Evolutionary conservation across 2,329 filamentous ascomycete genomes (phyloP).

Genomic region (Exophiala dermatitidis): DNA sequence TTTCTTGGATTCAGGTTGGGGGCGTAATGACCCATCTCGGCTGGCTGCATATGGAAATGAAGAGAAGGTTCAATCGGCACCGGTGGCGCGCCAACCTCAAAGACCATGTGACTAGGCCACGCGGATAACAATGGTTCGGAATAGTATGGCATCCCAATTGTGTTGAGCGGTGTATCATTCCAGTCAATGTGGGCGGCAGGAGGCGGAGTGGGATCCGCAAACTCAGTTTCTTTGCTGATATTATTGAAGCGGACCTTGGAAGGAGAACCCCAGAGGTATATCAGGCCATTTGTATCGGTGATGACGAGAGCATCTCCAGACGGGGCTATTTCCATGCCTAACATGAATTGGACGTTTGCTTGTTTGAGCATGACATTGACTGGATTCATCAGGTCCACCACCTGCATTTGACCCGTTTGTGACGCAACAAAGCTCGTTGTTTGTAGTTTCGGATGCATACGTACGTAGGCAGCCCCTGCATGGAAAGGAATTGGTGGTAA

Average conservation of each 20-base stretch:
- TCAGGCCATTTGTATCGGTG: conserved; percentile 67
- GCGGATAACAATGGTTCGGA: conserved; percentile 78
- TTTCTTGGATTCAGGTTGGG: conserved; percentile 60
- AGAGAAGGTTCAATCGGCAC: conserved; percentile 65
- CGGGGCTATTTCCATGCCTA: conserved; percentile 75
- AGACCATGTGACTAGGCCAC: conserved; percentile 78
- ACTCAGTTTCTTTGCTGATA: conserved; percentile 68
- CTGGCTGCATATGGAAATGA: conserved; percentile 59
- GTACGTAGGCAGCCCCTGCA: conserved; percentile 84
- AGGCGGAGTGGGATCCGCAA: conserved; percentile 61
- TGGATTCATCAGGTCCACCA: conserved; percentile 91
- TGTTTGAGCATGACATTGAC: conserved; percentile 80
- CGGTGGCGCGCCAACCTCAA: conserved; percentile 78
- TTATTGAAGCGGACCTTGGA: conserved; percentile 82
- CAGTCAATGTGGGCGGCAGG: conserved; percentile 58
- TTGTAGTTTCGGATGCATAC: conserved; percentile 92
- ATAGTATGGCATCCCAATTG: conserved; percentile 88
- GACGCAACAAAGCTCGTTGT: conserved; percentile 93
- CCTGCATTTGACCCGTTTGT: conserved; percentile 85
- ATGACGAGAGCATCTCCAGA: conserved; percentile 81
- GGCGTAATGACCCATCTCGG: conserved; percentile 71
- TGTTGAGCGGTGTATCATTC: conserved; percentile 71
- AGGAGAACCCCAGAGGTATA: conserved; percentile 84
- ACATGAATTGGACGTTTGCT: conserved; percentile 69
- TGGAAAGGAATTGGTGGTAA: conserved; percentile 88